These are phyloP conservation scores for Cercospora sp. DNA, from an alignment of 2,329 filamentous ascomycete genomes.

Conservation along the genomic window DNA sequence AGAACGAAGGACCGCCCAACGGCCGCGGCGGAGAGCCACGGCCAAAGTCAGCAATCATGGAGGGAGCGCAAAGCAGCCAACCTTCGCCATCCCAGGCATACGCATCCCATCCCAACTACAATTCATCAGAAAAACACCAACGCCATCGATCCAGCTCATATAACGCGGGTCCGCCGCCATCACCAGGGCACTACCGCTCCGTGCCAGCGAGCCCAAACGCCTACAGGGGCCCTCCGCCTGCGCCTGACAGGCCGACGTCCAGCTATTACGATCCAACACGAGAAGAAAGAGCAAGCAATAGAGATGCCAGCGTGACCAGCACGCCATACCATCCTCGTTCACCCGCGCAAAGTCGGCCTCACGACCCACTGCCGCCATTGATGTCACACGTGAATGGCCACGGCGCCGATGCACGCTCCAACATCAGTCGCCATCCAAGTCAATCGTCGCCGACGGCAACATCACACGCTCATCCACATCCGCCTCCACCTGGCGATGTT, in stretches of 20 bases:
- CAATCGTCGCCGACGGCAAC: slow-evolving; percentile 31
- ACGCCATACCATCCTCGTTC: slow-evolving; percentile 42
- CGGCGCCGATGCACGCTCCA: slow-evolving; percentile 22
- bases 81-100: slow-evolving; percentile 21
- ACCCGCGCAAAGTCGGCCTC: slow-evolving; percentile 18
- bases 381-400: slow-evolving; percentile 33
- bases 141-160: slow-evolving; percentile 38
- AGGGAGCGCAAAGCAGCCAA: slow-evolving; percentile 15
- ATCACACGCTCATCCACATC: slow-evolving; percentile 34
- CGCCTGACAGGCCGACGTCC: slow-evolving; percentile 42
- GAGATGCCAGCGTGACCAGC: slow-evolving; percentile 35
- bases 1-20: neutral
- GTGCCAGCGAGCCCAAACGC: slow-evolving; percentile 43
- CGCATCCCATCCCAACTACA: slow-evolving; percentile 15
- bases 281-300: slow-evolving; percentile 47
- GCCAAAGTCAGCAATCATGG: slow-evolving; percentile 22
- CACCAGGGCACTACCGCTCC: slow-evolving; percentile 36
- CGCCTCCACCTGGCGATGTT: slow-evolving; percentile 38
- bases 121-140: slow-evolving; percentile 34
- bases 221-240: slow-evolving; percentile 41
- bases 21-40: slow-evolving; percentile 7
- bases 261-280: slow-evolving; percentile 54
- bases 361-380: slow-evolving; percentile 4
- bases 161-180: slow-evolving; percentile 30
- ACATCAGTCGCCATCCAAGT: slow-evolving; percentile 29